These are phyloP conservation scores for Sutorius australiensis DNA, from an alignment of 768 basidiomycete species.

Conservation along the genomic window DNA sequence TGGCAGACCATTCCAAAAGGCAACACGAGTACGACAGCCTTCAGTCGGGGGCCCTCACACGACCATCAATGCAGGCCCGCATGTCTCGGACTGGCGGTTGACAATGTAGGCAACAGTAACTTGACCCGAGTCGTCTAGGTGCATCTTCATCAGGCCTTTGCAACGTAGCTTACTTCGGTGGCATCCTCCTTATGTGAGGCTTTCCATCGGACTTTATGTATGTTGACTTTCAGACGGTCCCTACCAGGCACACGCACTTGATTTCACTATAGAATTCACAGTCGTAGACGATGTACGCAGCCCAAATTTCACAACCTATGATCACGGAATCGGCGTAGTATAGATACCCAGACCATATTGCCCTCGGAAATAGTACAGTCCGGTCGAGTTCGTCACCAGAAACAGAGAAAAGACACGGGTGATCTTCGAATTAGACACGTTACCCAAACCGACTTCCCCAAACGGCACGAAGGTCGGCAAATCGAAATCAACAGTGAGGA, in stretches of 20 bases:
- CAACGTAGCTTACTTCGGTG: too few species aligned
- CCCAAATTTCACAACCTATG: neutral
- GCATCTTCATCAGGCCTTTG: neutral
- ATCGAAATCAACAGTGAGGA: constrained; percentile 19
- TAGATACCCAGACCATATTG: constrained; percentile 21
- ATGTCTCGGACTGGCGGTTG: too few species aligned
- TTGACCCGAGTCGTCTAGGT: too few species aligned
- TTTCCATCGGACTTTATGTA: too few species aligned
- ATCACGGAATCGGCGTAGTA: constrained; percentile 3
- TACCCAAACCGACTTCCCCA: constrained; percentile 13
- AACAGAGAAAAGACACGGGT: constrained; percentile 9
- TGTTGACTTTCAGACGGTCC: neutral
- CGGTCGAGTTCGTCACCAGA: constrained; percentile 19
- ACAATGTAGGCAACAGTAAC: too few species aligned
- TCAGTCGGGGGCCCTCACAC: too few species aligned
- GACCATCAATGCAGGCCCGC: too few species aligned
- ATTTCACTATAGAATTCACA: neutral
- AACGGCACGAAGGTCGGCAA: constrained; percentile 11
- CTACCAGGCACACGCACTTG: neutral
- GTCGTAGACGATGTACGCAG: too few species aligned
- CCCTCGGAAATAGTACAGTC: constrained; percentile 15
- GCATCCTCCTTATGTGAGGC: too few species aligned
- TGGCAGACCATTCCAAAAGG: too few species aligned
- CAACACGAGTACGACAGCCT: too few species aligned
- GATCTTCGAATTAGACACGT: constrained; percentile 17